phyloP scores from a whole-genome alignment of 169 alveolate genomes.

The Eimeria necatrix region DNA sequence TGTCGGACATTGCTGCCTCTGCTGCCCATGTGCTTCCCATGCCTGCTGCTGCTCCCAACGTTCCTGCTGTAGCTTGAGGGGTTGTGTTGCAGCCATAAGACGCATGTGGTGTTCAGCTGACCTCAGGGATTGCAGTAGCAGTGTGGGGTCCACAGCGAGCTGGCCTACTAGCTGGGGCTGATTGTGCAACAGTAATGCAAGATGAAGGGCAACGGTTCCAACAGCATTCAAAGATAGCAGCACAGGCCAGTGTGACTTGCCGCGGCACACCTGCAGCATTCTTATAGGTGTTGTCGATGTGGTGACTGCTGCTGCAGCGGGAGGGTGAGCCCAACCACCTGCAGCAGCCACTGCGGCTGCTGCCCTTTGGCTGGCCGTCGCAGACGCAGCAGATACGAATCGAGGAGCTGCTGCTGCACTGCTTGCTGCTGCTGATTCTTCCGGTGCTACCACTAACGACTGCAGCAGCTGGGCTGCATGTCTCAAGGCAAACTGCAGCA shows the following conservation, averaged over 20 bases:
- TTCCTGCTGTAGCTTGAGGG: conserved; percentile 27
- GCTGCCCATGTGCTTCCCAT: not conserved
- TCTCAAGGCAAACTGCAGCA: conserved; percentile 51
- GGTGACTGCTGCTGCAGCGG: conserved; percentile 34
- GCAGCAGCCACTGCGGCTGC: conserved; percentile 59
- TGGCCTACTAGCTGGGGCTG: conserved; percentile 66
- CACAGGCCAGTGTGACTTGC: conserved; percentile 32
- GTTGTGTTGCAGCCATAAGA: not conserved
- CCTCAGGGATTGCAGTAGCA: conserved; percentile 26
- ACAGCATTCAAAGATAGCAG: conserved; percentile 68
- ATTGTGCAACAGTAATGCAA: conserved; percentile 60
- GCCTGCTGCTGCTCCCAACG: conserved; percentile 5
- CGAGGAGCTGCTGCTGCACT: conserved; percentile 30
- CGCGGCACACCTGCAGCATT: not conserved
- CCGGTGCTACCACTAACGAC: not conserved
- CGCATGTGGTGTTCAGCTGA: conserved; percentile 14
- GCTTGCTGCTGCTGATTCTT: conserved; percentile 36
- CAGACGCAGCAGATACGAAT: conserved; percentile 1
- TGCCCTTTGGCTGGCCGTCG: conserved; percentile 53
- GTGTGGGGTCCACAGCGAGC: conserved; percentile 72
- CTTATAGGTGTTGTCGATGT: not conserved
- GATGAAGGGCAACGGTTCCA: conserved; percentile 26
- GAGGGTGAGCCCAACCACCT: conserved; percentile 19
- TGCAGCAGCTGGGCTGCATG: conserved; percentile 69
- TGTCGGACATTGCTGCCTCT: conserved; percentile 4